Evolutionary conservation across 2,329 filamentous ascomycete genomes (phyloP), one percentile per base, ranked within the genome.

Genomic region (Phialophora verrucosa): DNA sequence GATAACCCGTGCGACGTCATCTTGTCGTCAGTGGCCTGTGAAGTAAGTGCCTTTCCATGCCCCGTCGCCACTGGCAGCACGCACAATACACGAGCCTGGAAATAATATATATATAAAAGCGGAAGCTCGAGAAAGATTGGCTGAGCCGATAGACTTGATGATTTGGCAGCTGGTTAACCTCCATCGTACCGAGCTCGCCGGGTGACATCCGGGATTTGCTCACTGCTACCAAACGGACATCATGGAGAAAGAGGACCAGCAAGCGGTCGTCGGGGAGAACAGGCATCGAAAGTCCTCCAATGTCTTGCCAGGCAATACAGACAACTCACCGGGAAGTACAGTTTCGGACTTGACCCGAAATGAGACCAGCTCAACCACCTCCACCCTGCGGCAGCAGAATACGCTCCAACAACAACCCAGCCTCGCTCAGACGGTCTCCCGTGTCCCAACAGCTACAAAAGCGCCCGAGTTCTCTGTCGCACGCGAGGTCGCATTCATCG

Each of bases 401-500:
- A 44, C 38, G 38, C 38, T 44, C 17, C 14, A 17, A 20, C 38
- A 44, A n/a, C 38, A n/a, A 44, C 17, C 38, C 17, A 44, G 38
- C 17, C 38, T 44, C 6, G 38, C 38, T 20, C 38, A 44, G 38
- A 44, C 38, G 17, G 38, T 44, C 14, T 44, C 38, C 38, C 38
- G 38, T 44, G 17, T 44, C 5, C 38, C 38, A 6, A 44, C 38
- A 7, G 38, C 38, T 7, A 20, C 38, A 8, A 44, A 44, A 44
- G 38, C 38, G 20, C 38, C 38, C 17, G 17, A 17, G 3, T 44
- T 44, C 38, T n/a, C 38, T 1, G 17, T 44, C 2, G 38, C 38
- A 44, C 38, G 56, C 50, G 64, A 69, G 54, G 38, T 63, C 8
- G 42, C 79, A 7, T 81, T 84, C 56, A 75, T 84, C 25, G 67